Conservation (phyloP, 1,139 yeast genomes). For the Groenewaldozyma auringiensis region DNA sequence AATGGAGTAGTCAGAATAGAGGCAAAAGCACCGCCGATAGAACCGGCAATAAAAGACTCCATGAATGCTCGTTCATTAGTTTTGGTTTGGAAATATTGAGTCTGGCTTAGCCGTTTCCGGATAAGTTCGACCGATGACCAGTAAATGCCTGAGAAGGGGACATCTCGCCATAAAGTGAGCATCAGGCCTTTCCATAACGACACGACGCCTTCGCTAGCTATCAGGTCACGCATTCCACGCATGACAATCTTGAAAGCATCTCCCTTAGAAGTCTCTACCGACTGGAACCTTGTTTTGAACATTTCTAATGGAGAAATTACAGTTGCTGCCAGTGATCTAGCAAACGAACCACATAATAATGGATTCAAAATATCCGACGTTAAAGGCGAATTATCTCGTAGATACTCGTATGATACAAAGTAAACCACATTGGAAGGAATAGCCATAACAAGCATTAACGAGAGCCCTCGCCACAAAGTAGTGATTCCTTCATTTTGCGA, state of each 20-base stretch:
- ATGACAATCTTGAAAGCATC: slow-evolving; percentile 36
- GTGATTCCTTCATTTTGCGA: slow-evolving; percentile 61
- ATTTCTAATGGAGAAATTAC: slow-evolving; percentile 83
- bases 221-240: slow-evolving; percentile 49
- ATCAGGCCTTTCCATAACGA: slow-evolving; percentile 79
- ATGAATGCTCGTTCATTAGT: slow-evolving; percentile 47
- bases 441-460: slow-evolving; percentile 79
- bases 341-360: slow-evolving; percentile 74
- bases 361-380: slow-evolving; percentile 53
- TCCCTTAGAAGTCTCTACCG: slow-evolving; percentile 37
- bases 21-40: slow-evolving; percentile 75
- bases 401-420: slow-evolving; percentile 85
- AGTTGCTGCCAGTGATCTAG: slow-evolving; percentile 78
- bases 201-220: slow-evolving; percentile 49
- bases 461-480: slow-evolving; percentile 85
- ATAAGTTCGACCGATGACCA: slow-evolving; percentile 59
- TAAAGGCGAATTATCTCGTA: slow-evolving; percentile 68
- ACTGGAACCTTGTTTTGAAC: slow-evolving; percentile 79
- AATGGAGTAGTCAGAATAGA: slow-evolving; percentile 88
- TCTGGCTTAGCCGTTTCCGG: slow-evolving; percentile 20
- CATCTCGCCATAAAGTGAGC: slow-evolving; percentile 92
- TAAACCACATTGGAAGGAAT: slow-evolving; percentile 90
- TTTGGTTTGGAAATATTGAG: slow-evolving; percentile 19
- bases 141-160: slow-evolving; percentile 90
- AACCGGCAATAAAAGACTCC: slow-evolving; percentile 77